A percentile compares a stretch with the other conserved stretches of the same genome.
Conservation (phyloP, 306 rosid genomes). For the Vigna nakashimae region DNA sequence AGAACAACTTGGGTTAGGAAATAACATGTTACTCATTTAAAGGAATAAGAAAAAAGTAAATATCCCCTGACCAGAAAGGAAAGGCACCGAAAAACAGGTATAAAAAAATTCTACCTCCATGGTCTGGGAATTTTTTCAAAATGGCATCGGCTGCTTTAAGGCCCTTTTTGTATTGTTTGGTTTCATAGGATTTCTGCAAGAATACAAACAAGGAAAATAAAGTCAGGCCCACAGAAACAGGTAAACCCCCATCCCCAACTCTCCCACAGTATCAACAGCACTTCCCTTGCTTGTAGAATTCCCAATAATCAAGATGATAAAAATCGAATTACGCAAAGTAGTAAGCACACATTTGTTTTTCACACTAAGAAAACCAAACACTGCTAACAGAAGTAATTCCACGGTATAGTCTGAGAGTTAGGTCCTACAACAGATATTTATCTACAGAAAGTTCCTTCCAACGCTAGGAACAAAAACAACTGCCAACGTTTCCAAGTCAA, state of each 20-base stretch:
- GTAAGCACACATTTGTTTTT: conserved; percentile 3
- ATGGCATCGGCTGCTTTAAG: conserved; percentile 95
- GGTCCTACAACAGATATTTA: not conserved
- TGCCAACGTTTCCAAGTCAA: not conserved
- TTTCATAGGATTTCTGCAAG: conserved; percentile 92
- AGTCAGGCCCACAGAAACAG: conserved; percentile 15
- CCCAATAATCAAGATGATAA: not conserved
- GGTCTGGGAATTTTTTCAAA: conserved; percentile 87
- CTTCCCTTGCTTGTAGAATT: conserved; percentile 23
- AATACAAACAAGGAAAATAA: conserved; percentile 12
- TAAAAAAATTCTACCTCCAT: conserved; percentile 71
- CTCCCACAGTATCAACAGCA: not conserved
- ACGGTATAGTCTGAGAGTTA: not conserved
- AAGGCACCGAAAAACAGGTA: conserved; percentile 28
- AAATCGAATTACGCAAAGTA: not conserved
- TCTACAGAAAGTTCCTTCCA: conserved; percentile 30
- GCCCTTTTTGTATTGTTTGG: conserved; percentile 96
- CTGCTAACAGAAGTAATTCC: conserved; percentile 12
- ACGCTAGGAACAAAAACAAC: not conserved
- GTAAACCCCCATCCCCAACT: not conserved
- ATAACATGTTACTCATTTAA: not conserved
- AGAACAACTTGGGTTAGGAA: not conserved
- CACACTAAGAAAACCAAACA: conserved; percentile 25
- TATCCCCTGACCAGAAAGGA: not conserved
- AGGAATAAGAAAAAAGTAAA: conserved; percentile 17